These are phyloP conservation scores for Globisporangium nodosum DNA, from an alignment of 352 stramenopile genomes.

Conservation along the genomic window DNA sequence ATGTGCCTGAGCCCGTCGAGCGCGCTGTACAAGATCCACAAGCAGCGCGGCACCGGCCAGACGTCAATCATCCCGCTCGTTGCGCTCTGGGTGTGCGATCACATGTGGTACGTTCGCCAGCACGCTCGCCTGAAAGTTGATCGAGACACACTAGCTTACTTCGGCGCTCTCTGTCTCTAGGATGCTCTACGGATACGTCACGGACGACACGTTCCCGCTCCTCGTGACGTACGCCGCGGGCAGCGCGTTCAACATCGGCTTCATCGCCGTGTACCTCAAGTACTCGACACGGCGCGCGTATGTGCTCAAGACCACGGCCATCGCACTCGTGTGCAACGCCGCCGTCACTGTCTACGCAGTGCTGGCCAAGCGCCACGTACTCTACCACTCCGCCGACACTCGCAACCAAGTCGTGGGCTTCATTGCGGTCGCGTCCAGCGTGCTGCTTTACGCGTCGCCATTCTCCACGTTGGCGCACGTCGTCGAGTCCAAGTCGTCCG, in stretches of 20 bases:
- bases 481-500: slow-evolving; percentile 42
- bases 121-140: no score
- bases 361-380: slow-evolving; percentile 22
- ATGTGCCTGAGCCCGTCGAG: slow-evolving; percentile 64
- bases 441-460: slow-evolving; percentile 61
- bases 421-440: slow-evolving; percentile 43
- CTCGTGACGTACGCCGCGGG: slow-evolving; percentile 49
- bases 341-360: slow-evolving; percentile 45
- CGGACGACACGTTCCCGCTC: slow-evolving; percentile 35
- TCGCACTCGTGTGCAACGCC: slow-evolving; percentile 35
- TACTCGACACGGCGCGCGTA: slow-evolving; percentile 29
- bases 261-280: slow-evolving; percentile 40
- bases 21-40: slow-evolving; percentile 47
- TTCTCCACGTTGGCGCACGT: slow-evolving; percentile 53
- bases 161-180: slow-evolving; percentile 11
- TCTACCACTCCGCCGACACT: slow-evolving; percentile 23
- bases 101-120: slow-evolving; percentile 50
- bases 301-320: slow-evolving; percentile 25
- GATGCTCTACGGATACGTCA: slow-evolving; percentile 63
- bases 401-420: slow-evolving; percentile 31
- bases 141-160: not conserved
- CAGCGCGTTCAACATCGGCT: slow-evolving; percentile 37
- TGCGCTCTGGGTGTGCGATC: slow-evolving; percentile 60
- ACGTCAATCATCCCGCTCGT: slow-evolving; percentile 50
- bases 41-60: slow-evolving; percentile 29